Conservation (phyloP, 371 early-diverging fungal genomes). For the Lichtheimia hyalospora region DNA sequence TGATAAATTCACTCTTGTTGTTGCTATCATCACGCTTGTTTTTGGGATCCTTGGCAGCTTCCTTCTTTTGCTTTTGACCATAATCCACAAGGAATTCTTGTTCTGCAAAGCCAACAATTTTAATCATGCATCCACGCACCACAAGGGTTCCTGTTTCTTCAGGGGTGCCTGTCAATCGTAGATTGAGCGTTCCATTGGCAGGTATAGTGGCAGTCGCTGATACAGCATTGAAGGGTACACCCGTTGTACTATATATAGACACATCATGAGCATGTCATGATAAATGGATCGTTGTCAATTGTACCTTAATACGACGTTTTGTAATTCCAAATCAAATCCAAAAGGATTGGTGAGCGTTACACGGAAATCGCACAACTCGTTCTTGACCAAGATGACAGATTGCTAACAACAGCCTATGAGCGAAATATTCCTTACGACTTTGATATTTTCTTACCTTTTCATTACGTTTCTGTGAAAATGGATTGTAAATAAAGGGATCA, state of each 20-base stretch:
- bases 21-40: conserved; percentile 42
- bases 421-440: neutral
- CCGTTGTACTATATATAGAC: conserved; percentile 49
- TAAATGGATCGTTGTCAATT: neutral
- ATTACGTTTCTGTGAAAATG: conserved; percentile 60
- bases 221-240: conserved; percentile 59
- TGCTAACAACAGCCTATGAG: conserved; percentile 11
- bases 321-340: conserved; percentile 77
- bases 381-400: conserved; percentile 54
- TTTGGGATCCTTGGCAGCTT: conserved; percentile 30
- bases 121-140: conserved; percentile 68
- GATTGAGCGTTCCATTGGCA: conserved; percentile 56
- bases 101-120: conserved; percentile 72
- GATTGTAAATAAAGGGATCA: conserved; percentile 79
- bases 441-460: conserved; percentile 27
- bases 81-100: conserved; percentile 65
- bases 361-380: conserved; percentile 70
- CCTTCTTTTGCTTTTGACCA: conserved; percentile 27
- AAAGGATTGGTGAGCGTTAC: conserved; percentile 76
- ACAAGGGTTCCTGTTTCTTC: conserved; percentile 56
- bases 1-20: conserved; percentile 40
- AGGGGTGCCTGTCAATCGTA: conserved; percentile 68
- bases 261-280: neutral
- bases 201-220: conserved; percentile 65
- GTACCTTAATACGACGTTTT: conserved; percentile 63